Conservation (phyloP, 495 filamentous ascomycete species). For the Penicillium atrosanguineum region DNA sequence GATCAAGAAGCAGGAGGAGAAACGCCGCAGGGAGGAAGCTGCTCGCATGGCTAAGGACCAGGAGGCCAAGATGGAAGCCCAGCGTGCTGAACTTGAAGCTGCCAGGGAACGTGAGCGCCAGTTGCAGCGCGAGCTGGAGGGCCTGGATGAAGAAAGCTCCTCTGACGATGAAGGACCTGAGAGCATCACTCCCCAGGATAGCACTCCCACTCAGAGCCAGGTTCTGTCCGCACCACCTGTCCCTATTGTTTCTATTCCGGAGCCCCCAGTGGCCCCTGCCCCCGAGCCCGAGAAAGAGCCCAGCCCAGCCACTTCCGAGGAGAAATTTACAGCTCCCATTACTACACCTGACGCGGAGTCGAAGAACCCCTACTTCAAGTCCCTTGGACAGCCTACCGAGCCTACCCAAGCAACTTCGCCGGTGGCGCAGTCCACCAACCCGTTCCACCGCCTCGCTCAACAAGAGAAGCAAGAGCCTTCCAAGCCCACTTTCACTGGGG, state of each 20-base stretch:
- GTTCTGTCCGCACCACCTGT: constrained; percentile 44
- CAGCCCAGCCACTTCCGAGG: constrained; percentile 14
- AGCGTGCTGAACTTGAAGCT: constrained; percentile 88
- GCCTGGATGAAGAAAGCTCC: constrained; percentile 73
- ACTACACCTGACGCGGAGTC: constrained; percentile 45
- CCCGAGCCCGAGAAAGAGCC: constrained; percentile 30
- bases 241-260: constrained; percentile 21
- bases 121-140: constrained; percentile 81
- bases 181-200: constrained; percentile 76
- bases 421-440: constrained; percentile 71
- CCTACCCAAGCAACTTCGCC: constrained; percentile 16
- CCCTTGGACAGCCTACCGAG: constrained; percentile 48
- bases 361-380: constrained; percentile 74
- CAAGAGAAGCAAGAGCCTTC: constrained; percentile 47
- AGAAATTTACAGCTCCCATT: constrained; percentile 15
- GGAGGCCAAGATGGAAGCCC: constrained; percentile 77
- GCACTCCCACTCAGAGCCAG: constrained; percentile 70
- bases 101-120: constrained; percentile 85
- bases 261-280: constrained; percentile 44
- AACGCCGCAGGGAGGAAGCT: constrained; percentile 83
- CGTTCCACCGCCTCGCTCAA: constrained; percentile 86
- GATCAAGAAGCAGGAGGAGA: constrained; percentile 96
- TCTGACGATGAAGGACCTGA: constrained; percentile 86
- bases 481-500: constrained; percentile 34
- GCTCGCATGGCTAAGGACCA: constrained; percentile 84